Percentiles rank a stretch among this genome's conserved stretches.
Evolutionary conservation across 495 filamentous ascomycete species (phyloP).

Genomic region (Aspergillus coremiiformis): DNA sequence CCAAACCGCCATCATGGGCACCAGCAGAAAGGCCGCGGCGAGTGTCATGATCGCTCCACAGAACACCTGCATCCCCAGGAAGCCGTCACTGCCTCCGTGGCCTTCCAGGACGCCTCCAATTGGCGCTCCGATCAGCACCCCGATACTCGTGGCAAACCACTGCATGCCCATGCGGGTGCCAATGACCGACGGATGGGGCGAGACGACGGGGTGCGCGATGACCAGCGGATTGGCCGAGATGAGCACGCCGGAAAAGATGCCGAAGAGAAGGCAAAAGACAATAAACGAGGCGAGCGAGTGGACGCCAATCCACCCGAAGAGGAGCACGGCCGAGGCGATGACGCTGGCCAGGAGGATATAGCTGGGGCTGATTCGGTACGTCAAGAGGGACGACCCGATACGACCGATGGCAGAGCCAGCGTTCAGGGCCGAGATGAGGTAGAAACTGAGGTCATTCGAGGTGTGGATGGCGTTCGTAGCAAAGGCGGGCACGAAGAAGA

Average conservation of each 20-base stretch:
- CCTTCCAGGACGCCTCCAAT: constrained; percentile 1
- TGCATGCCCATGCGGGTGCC: constrained; percentile 11
- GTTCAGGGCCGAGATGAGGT: constrained; percentile 25
- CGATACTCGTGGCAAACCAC: constrained; percentile 3
- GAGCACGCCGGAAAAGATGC: constrained; percentile 3
- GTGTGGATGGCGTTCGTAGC: constrained; percentile 20
- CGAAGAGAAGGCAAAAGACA: constrained; percentile 4
- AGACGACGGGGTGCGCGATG: constrained; percentile 5
- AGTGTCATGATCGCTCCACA: not conserved
- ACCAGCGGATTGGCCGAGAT: constrained; percentile 1
- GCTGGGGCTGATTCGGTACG: not conserved
- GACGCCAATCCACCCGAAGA: constrained; percentile 9
- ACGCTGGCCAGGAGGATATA: not conserved
- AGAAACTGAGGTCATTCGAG: constrained; percentile 18
- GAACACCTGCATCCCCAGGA: not conserved
- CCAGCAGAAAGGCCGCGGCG: not conserved
- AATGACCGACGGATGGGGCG: not conserved
- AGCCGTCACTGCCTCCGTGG: not conserved
- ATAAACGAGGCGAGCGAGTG: not conserved
- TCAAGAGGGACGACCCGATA: not conserved
- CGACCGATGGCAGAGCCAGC: constrained; percentile 19
- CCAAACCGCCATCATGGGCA: not conserved
- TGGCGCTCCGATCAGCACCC: constrained; percentile 5
- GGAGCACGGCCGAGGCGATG: not conserved
- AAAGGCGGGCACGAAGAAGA: constrained; percentile 23